Conservation (phyloP, 2,329 filamentous ascomycete species). For the Aspergillus quadricinctus region DNA sequence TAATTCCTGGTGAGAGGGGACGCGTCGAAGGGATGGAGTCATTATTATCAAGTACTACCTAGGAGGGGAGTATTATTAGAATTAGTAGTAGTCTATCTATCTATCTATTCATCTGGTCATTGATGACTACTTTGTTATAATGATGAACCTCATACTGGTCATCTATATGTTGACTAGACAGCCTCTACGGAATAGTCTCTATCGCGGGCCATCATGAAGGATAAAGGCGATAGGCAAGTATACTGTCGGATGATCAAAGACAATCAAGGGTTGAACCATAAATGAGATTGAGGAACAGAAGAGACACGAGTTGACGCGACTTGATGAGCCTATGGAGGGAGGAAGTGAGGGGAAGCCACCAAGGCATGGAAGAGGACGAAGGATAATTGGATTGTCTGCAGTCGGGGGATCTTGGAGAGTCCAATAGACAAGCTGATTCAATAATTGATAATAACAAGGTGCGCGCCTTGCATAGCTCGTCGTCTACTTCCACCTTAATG, state of each 20-base stretch:
- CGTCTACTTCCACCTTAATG: neutral
- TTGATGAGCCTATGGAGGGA: neutral
- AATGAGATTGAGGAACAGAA: neutral
- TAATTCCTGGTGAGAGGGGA: neutral
- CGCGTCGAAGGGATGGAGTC: conserved; percentile 20
- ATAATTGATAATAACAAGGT: neutral
- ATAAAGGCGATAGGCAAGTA: neutral
- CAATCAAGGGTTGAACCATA: neutral
- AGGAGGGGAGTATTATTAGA: neutral
- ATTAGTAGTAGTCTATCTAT: neutral
- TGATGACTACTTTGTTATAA: neutral
- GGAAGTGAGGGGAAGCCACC: neutral
- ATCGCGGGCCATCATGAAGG: neutral
- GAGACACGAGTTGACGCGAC: neutral
- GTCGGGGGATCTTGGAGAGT: neutral
- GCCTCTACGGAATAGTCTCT: neutral
- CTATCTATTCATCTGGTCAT: neutral
- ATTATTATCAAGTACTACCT: neutral
- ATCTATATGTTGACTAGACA: neutral
- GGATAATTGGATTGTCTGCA: neutral
- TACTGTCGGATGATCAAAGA: neutral
- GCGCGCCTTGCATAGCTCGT: neutral
- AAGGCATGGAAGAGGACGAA: neutral
- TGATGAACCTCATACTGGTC: neutral
- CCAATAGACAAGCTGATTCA: neutral